Evolutionary conservation across 768 basidiomycete genomes (phyloP), one percentile per base, ranked within the genome.

Genomic region (Tylopilus felleus): DNA sequence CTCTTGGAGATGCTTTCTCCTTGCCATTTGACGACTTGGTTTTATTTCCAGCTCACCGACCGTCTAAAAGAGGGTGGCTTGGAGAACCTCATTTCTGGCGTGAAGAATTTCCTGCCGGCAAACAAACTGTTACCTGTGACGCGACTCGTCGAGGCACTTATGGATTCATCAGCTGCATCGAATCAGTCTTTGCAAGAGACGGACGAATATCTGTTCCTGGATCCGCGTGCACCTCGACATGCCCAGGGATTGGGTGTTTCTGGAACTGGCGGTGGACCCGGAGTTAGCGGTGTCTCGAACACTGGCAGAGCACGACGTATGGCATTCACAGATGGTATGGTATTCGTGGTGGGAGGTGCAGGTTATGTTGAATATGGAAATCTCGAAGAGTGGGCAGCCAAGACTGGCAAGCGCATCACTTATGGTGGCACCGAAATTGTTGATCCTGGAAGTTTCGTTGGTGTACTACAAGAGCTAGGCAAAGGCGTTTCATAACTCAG

Each of bases 341-440:
- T 99, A 4, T 99, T 99, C 61, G 76, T 98, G 28, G 95, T 99
- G 3, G 97, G 97, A 8, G 97, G 97, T 1, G 97, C 94, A 5
- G 90, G 94, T 16, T 96, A 98, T 65, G 93, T 98, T 48, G 97
- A 99, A 73, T 98, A 95, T 61, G 93, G 94, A 5, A 98, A 98
- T 69, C 72, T 99, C 55, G 85, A 89, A 69, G 96, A 98, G 71
- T 97, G 95, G 93, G 90, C 91, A 4, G 74, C 71, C 49, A 85
- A 83, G 72, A 83, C 84, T 6, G 91, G 90, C 14, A 92, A 93
- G 71, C 77, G 83, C 57, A 83, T 98, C 42, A 89, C 91, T 33
- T 99, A 99, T 68, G 97, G 97, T 17, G 91, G 92, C 19, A 98
- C 96, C 17, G 97, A 98, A 67, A 94, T 99, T 38, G 65, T 97